Base-by-base conservation (phyloP, 306 rosid species). In the Cicer pinnatifidum region DNA sequence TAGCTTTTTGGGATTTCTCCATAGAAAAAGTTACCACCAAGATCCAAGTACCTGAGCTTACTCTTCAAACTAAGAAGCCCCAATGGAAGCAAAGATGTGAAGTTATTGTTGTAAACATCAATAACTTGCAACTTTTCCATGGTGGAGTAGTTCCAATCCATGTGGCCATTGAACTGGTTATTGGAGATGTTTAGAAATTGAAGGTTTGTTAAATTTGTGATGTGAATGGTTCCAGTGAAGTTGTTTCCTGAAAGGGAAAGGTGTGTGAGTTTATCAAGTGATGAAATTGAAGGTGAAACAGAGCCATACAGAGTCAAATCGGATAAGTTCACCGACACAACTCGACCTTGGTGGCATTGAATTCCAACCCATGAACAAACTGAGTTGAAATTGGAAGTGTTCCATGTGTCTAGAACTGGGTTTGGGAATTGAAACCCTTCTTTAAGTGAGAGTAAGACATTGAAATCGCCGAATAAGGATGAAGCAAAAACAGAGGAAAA, bases 241-340 rank as follows among this genome's bases (percentile, higher is more conserved):
- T 90, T 88, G 85, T 92, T 92, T 37, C 96, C 94, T 40, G 94
- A 84, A 1, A 92, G 83, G 4, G 94, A 90, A 69, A 92, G 87
- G 80, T 74, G 76, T 15, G 86, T 67, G 75, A 92, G 92, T 11
- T 58, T 73, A 68, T 90, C 89, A 13, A 92, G 97, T 39, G 65
- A 74, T 1, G 94, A 80, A 72, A 88, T 71, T 59, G 77, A 72
- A 11, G 91, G 88, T 1, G 92, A 88, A 47, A 92, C 88, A 62
- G 88, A 85, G 59, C 96, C 96, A 47, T 7, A 64, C 6, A 92
- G 86, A 53, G 57, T 57, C 72, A 92, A 76, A 73, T 90, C 88
- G 17, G 92, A 84, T 41, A 92, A 81, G 86, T 88, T 89, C 9
- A 92, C 37, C 0, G 87, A 84, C 19, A 80, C 88, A 37, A 92